Conservation (phyloP, 257 asterid species). For the Nemophila menziesii region DNA sequence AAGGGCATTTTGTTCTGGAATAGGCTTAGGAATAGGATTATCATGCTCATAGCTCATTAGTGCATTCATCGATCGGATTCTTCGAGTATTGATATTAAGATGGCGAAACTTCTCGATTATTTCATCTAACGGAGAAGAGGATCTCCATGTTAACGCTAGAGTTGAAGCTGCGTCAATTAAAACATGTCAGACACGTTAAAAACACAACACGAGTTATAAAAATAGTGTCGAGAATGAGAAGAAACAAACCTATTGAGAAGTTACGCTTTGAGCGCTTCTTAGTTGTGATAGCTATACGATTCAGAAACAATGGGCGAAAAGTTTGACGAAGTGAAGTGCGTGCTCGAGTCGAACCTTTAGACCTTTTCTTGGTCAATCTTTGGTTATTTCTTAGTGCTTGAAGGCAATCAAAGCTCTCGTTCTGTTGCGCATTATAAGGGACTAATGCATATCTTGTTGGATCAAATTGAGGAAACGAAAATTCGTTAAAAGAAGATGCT, state of each 20-base stretch:
- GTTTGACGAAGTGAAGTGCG: slow-evolving; percentile 33
- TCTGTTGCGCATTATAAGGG: slow-evolving; percentile 19
- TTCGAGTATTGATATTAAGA: slow-evolving; percentile 39
- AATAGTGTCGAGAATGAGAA: slow-evolving; percentile 21
- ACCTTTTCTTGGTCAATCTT: slow-evolving; percentile 34
- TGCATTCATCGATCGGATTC: slow-evolving; percentile 20
- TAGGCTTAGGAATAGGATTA: no score
- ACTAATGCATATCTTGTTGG: slow-evolving; percentile 13
- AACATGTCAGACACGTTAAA: neutral
- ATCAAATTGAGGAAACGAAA: slow-evolving; percentile 17
- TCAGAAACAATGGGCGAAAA: slow-evolving; percentile 23
- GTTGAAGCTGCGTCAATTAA: slow-evolving; percentile 37
- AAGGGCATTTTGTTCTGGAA: slow-evolving; percentile 43
- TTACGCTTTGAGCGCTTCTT: slow-evolving; percentile 56
- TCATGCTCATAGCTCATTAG: slow-evolving; percentile 20
- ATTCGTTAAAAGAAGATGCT: slow-evolving; percentile 8
- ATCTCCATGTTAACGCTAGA: slow-evolving; percentile 40
- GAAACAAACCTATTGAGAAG: slow-evolving; percentile 21
- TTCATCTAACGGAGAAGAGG: slow-evolving; percentile 32
- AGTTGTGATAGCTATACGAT: slow-evolving; percentile 22
- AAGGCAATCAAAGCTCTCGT: slow-evolving; percentile 21
- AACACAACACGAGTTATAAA: slow-evolving; percentile 11
- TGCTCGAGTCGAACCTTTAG: slow-evolving; percentile 37
- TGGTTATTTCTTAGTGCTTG: slow-evolving; percentile 37
- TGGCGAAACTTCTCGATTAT: slow-evolving; percentile 35